Percentiles rank a stretch among this genome's conserved stretches.
Conservation (phyloP, 768 basidiomycete species). For the Phylloporus arenicola region DNA sequence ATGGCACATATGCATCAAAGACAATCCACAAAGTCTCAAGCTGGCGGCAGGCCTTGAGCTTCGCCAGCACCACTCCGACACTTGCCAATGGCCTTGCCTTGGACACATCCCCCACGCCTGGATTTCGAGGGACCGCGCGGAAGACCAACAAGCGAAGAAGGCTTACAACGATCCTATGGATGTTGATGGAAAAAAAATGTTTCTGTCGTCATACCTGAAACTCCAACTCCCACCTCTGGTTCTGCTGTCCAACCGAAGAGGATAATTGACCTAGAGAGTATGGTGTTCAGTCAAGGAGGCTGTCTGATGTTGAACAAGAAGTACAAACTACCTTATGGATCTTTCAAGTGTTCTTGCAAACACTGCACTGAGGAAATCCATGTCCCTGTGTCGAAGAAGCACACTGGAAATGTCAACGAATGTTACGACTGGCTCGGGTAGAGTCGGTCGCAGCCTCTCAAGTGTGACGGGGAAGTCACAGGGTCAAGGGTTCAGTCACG, state of each 20-base stretch:
- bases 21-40: constrained; percentile 17
- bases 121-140: constrained; percentile 86
- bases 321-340: constrained; percentile 94
- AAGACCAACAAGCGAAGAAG: constrained; percentile 60
- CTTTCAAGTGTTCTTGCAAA: constrained; percentile 93
- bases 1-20: constrained; percentile 17
- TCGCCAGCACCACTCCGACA: constrained; percentile 14
- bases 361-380: constrained; percentile 98
- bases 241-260: constrained; percentile 81
- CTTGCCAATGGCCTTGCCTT: constrained; percentile 16
- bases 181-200: constrained; percentile 53
- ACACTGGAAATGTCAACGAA: constrained; percentile 51
- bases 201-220: constrained; percentile 56
- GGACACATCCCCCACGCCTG: constrained; percentile 38
- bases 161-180: constrained; percentile 64
- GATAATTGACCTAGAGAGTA: constrained; percentile 83
- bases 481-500: too few species aligned
- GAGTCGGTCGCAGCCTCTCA: too few species aligned
- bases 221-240: constrained; percentile 82
- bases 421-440: too few species aligned
- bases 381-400: constrained; percentile 86
- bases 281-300: constrained; percentile 94
- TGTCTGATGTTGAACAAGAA: constrained; percentile 99
- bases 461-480: too few species aligned
- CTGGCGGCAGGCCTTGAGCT: constrained; percentile 16